Base-by-base conservation (phyloP, 176 grass and related monocot species). In the Musa acuminata region DNA sequence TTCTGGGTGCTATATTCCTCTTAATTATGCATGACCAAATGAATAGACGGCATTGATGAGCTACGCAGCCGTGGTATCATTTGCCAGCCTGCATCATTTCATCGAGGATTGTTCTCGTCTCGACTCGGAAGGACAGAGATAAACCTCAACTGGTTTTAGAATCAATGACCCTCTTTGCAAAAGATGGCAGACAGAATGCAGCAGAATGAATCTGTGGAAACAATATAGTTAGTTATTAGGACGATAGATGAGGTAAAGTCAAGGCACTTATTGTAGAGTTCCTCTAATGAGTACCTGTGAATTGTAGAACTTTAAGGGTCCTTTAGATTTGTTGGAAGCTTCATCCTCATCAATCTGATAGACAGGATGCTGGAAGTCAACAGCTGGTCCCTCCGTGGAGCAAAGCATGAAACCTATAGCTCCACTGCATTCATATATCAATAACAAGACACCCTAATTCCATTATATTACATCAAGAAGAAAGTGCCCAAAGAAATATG, bases 391-490 rank as follows among this genome's bases (percentile, higher is more conserved):
- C 60, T 93, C 86, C 0, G 86, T 98, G 48, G 94, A 98, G 82
- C 94, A 98, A 75, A 98, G 80, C 94, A 98, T 98, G 84, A 98
- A 98, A 24, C 94, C 94, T 48, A 98, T 98, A 7, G 91, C 90
- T 35, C 94, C 94, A 52, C 93, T 96, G 82, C 23, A 79, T 74
- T 52, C 5, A 78, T 71, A 27, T 54, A 81, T 66, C 27, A 17
- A 49, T 12, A 51, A 21, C 26, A 70, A 9, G 8, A 8, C 35
- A 51, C n/a, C 35, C 35, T 43, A 52, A 48, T 19, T 17, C 59
- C 9, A 71, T 51, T 10, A 12, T 1, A 12, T 60, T 50, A 22
- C 11, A 49, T 10, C 12, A 16, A 1, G 12, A 49, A 43, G 11
- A 51, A 12, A 17, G 3, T 14, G 27, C n/a, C 0, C 11, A n/a